A percentile compares a stretch with the other conserved stretches of the same genome.
Evolutionary conservation across 441 rosid genomes (phyloP).

Genomic region (Bruguiera hainesii): DNA sequence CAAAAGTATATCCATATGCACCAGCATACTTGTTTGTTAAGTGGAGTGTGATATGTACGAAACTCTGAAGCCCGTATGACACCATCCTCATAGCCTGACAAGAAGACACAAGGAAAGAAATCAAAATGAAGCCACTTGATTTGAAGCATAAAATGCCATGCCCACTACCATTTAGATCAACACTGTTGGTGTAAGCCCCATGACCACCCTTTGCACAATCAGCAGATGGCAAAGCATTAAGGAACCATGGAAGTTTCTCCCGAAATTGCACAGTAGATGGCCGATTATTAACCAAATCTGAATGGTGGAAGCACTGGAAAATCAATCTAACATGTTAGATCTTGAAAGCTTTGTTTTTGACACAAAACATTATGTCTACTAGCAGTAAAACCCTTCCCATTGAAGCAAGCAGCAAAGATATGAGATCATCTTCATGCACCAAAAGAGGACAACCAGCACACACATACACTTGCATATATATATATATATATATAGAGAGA

Average conservation of each 20-base stretch:
- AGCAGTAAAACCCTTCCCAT: background rate
- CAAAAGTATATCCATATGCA: slow-evolving; percentile 1
- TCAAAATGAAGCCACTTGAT: background rate
- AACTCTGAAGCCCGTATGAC: slow-evolving; percentile 83
- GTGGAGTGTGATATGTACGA: slow-evolving; percentile 94
- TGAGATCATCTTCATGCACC: background rate
- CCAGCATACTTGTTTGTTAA: slow-evolving; percentile 71
- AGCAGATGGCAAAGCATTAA: slow-evolving; percentile 80
- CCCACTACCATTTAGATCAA: slow-evolving; percentile 68
- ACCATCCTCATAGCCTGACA: slow-evolving; percentile 67
- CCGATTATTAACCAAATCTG: slow-evolving; percentile 69
- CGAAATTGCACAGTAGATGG: slow-evolving; percentile 76
- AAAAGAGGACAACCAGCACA: background rate
- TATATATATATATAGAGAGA: too few species aligned
- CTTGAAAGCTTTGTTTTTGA: background rate
- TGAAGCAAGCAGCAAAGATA: slow-evolving; percentile 5
- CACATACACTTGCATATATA: background rate
- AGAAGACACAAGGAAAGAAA: slow-evolving; percentile 10
- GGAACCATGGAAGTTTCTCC: slow-evolving; percentile 98
- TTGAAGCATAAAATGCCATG: slow-evolving; percentile 6
- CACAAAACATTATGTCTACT: background rate
- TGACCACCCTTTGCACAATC: slow-evolving; percentile 98
- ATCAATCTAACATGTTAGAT: slow-evolving; percentile 31
- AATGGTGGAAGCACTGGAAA: slow-evolving; percentile 81
- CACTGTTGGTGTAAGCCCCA: slow-evolving; percentile 89